These are phyloP conservation scores for Alternaria arbusti DNA, from an alignment of 2,329 filamentous ascomycete genomes.

Conservation along the genomic window DNA sequence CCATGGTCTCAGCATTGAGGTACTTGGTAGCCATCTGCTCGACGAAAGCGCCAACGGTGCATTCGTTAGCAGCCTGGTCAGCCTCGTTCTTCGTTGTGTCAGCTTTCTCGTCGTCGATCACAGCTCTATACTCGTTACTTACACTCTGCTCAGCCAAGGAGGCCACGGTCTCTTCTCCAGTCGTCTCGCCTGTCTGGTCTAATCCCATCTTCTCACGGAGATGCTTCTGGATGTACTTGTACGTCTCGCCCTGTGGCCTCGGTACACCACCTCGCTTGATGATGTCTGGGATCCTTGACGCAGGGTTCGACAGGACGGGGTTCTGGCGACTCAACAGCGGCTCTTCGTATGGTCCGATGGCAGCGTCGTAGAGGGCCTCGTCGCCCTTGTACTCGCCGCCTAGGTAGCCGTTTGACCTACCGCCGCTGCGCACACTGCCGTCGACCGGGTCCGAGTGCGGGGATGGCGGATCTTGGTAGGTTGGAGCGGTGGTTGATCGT, in stretches of 20 bases:
- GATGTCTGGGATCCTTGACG: slow-evolving; percentile 11
- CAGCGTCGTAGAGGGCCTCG: background rate
- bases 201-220: background rate
- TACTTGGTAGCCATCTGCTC: slow-evolving; percentile 4
- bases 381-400: background rate
- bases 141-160: background rate
- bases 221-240: slow-evolving; percentile 4
- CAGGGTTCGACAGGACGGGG: slow-evolving; percentile 14
- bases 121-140: background rate
- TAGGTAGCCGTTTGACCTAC: background rate
- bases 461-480: background rate
- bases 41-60: slow-evolving; percentile 13
- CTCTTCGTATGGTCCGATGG: slow-evolving; percentile 11
- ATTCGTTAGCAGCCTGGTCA: background rate
- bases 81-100: background rate
- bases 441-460: background rate
- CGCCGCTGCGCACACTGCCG: background rate
- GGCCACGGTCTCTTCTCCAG: background rate
- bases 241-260: slow-evolving; percentile 3
- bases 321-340: slow-evolving; percentile 20
- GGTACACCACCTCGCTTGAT: slow-evolving; percentile 8
- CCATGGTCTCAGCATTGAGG: background rate
- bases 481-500: background rate
- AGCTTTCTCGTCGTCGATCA: background rate
- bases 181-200: background rate